Conservation (phyloP, 2,329 filamentous ascomycete species). For the Aspergillus neotritici region DNA sequence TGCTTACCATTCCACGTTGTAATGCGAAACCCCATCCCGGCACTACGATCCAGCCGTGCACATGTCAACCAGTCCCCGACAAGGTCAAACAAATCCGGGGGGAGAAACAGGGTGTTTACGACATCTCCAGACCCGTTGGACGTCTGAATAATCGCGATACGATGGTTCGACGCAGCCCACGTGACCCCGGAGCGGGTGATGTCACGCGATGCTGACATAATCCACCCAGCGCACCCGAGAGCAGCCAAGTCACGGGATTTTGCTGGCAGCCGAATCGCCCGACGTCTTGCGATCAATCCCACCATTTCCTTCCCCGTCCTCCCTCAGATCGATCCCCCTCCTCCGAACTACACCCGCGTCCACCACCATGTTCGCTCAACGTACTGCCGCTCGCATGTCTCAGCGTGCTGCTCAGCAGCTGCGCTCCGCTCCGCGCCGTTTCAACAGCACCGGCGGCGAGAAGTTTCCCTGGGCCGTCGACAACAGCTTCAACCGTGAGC, state of each 20-base stretch:
- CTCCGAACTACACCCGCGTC: neutral
- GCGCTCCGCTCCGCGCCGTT: constrained; percentile 58
- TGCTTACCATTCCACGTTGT: constrained; percentile 76
- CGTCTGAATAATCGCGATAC: too few species aligned
- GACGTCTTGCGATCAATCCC: constrained; percentile 21
- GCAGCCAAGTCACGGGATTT: constrained; percentile 10
- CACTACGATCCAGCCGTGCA: constrained; percentile 6
- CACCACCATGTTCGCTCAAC: constrained; percentile 59
- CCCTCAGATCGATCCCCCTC: too few species aligned
- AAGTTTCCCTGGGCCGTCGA: constrained; percentile 61
- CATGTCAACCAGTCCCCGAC: constrained; percentile 9
- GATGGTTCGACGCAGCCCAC: constrained; percentile 9
- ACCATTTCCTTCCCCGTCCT: constrained; percentile 6
- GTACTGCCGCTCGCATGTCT: constrained; percentile 55
- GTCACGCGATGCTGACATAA: constrained; percentile 24
- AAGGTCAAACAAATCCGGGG: too few species aligned
- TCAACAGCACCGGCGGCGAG: constrained; percentile 54
- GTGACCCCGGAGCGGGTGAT: constrained; percentile 18
- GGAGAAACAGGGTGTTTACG: too few species aligned
- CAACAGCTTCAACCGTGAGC: constrained; percentile 91
- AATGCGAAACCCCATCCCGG: constrained; percentile 67
- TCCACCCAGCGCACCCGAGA: constrained; percentile 18
- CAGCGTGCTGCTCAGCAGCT: constrained; percentile 60
- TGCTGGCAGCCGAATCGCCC: constrained; percentile 18
- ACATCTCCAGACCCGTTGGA: neutral